Base-by-base conservation (phyloP, 1,139 yeast genomes). In the Kodamaea fungicola region DNA sequence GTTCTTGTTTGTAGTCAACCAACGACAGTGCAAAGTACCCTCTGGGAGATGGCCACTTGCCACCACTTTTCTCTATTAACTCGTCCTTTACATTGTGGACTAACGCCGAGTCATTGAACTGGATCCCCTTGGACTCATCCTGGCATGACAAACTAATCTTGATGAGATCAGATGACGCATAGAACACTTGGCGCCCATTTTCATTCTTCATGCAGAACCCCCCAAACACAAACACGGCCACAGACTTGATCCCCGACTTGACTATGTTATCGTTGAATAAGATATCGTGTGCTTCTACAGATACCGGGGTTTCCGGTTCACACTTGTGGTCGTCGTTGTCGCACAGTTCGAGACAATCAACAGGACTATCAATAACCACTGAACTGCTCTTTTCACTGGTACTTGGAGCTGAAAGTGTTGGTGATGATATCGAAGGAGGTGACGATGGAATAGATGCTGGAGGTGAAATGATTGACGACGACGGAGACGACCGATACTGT, bases 11-110 rank as follows among this genome's bases (percentile, higher is more conserved):
- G 35, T 52, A 40, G 35, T 66, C 62, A 8, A 67, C 54, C 33
- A 69, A 50, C 1, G 64, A 41, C 30, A 47, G 54, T 1, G 75
- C 76, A 49, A 64, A 68, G 46, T 51, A 70, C 0, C 76, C 76
- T 49, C 76, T 46, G 6, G 73, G 64, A 8, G 55, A 41, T 0
- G 76, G 76, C 62, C 69, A 56, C 3, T 35, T 22, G 7, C 30
- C 33, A 2, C 38, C 43, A 7, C 47, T 50, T 36, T 31, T 43
- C 22, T 28, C 43, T 33, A 30, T 44, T 33, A 40, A 34, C 8
- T 39, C 38, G 3, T 40, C 37, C 12, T 40, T 40, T 4, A 51
- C 32, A 4, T 45, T 37, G 30, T 48, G 45, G 1, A 62, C 52
- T 22, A 58, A 37, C 1, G 64, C 66, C 34, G 53, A 58, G 4